A percentile compares a stretch with the other conserved stretches of the same genome.
These are phyloP conservation scores for Zea mays DNA, from an alignment of 176 grass and related monocot genomes.

Conservation along the genomic window Zm-B73-REFERENCE-NAM-5.0 NC_050105.1:105418501-105419000, in stretches of 20 bases:
- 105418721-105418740: not conserved
- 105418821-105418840: too few species aligned
- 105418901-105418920: too few species aligned
- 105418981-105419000: too few species aligned
- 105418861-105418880: too few species aligned
- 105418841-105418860: too few species aligned
- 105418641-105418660: constrained; percentile 9
- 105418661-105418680: not conserved
- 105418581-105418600: not conserved
- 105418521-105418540: not conserved
- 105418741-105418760: not conserved
- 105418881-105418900: too few species aligned
- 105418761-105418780: not conserved
- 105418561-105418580: constrained; percentile 13
- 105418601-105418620: not conserved
- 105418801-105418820: too few species aligned
- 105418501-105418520: too few species aligned
- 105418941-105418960: too few species aligned
- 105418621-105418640: constrained; percentile 12
- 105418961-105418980: too few species aligned
- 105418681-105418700: not conserved
- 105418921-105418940: too few species aligned
- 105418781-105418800: too few species aligned
- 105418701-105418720: not conserved
- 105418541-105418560: not conserved